These are phyloP conservation scores for Lithospermum erythrorhizon DNA, from an alignment of 257 asterid genomes.

Conservation along the genomic window DNA sequence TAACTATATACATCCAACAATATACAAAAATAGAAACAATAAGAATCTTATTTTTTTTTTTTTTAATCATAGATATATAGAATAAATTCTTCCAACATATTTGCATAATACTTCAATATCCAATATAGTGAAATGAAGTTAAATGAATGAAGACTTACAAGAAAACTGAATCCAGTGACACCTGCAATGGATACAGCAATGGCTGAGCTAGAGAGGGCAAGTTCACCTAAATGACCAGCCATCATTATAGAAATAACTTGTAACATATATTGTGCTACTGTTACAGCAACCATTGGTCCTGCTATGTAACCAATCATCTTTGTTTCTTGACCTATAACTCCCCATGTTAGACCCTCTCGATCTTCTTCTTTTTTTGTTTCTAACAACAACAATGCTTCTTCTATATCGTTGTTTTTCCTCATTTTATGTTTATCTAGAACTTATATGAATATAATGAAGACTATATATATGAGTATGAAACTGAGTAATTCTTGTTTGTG, in stretches of 20 bases:
- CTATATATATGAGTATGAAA: too few species aligned
- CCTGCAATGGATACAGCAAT: neutral
- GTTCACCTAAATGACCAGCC: conserved; percentile 3
- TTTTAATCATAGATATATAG: too few species aligned
- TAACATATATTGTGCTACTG: neutral
- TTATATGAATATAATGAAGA: too few species aligned
- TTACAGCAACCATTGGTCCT: conserved; percentile 1
- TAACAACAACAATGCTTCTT: neutral
- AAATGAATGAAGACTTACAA: neutral
- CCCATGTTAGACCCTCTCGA: neutral
- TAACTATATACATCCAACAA: neutral
- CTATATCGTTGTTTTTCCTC: neutral
- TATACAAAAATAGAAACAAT: too few species aligned
- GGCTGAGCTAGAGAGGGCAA: conserved; percentile 5
- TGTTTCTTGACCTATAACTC: neutral
- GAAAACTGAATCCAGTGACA: conserved; percentile 8
- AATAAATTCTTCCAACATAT: too few species aligned
- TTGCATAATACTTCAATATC: too few species aligned
- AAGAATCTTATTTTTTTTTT: too few species aligned
- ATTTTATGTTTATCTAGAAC: too few species aligned
- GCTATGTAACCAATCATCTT: conserved; percentile 1
- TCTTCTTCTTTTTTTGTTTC: neutral
- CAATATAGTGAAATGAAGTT: too few species aligned
- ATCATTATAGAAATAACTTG: neutral
- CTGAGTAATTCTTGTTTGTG: too few species aligned